phyloP scores from a whole-genome alignment of 2,329 filamentous ascomycete species.

The Xylariaceae sp. region DNA sequence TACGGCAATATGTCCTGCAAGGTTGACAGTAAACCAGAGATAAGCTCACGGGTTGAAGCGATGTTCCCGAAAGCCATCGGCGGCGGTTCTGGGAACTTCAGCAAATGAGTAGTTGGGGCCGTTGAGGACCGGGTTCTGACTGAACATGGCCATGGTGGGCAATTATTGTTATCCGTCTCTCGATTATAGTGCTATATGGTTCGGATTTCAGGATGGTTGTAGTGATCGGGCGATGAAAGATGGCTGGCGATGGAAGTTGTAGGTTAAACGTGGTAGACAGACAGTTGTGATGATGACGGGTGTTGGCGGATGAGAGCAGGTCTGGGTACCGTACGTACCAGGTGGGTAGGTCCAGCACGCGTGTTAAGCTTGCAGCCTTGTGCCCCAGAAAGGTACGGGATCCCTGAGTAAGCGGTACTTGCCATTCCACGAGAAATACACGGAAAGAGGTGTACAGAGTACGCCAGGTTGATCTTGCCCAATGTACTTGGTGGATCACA shows the following conservation, averaged over 20 bases:
- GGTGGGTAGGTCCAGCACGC: conserved; percentile 21
- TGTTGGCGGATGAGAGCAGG: conserved; percentile 15
- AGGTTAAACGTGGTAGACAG: conserved; percentile 11
- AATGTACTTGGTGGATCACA: not conserved
- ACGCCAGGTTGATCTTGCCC: not conserved
- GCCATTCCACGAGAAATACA: not conserved
- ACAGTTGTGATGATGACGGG: conserved; percentile 8
- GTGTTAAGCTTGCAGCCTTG: conserved; percentile 48
- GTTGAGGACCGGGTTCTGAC: conserved; percentile 64
- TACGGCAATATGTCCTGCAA: not conserved
- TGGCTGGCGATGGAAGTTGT: not conserved
- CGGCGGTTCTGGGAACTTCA: conserved; percentile 50
- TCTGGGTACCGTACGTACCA: not conserved
- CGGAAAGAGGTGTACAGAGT: not conserved
- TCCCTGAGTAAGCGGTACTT: not conserved
- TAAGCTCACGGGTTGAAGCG: conserved; percentile 81
- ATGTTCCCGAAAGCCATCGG: conserved; percentile 62
- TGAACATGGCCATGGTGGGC: conserved; percentile 62
- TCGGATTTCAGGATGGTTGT: not conserved
- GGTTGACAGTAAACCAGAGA: not conserved
- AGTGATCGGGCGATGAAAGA: not conserved
- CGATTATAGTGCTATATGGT: not conserved
- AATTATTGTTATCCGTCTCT: conserved; percentile 19
- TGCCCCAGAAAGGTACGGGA: conserved; percentile 1
- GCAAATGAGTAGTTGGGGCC: conserved; percentile 65